Percentiles rank a stretch among this genome's conserved stretches.
Conservation (phyloP, 2,329 filamentous ascomycete genomes). For the Pseudofabraea citricarpa region DNA sequence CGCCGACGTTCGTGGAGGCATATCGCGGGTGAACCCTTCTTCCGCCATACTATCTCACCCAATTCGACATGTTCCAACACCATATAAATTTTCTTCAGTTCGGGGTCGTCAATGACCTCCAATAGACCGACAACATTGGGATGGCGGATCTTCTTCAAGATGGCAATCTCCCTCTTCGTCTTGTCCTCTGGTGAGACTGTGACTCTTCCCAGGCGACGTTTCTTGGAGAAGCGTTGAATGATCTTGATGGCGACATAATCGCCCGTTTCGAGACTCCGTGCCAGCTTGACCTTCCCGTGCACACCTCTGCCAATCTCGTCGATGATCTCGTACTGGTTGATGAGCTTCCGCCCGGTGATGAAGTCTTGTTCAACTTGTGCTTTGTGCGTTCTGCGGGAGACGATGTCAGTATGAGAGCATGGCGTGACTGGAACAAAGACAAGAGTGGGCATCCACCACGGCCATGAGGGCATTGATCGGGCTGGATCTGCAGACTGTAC, state of each 20-base stretch:
- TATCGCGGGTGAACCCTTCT: conserved; percentile 79
- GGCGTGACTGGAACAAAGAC: neutral
- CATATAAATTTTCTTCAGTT: conserved; percentile 96
- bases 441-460: neutral
- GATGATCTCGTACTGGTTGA: conserved; percentile 97
- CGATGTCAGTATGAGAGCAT: conserved; percentile 15
- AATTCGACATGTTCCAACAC: conserved; percentile 92
- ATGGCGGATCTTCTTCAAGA: conserved; percentile 95
- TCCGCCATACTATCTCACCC: conserved; percentile 92
- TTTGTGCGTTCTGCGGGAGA: conserved; percentile 66
- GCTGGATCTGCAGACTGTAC: neutral
- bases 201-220: conserved; percentile 82
- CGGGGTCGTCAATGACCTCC: conserved; percentile 96
- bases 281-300: conserved; percentile 96
- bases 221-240: conserved; percentile 92
- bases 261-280: conserved; percentile 69
- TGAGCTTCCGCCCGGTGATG: conserved; percentile 86
- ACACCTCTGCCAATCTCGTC: conserved; percentile 94
- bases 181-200: conserved; percentile 67
- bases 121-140: conserved; percentile 94
- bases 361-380: conserved; percentile 86
- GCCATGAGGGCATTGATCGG: neutral
- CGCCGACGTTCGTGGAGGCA: conserved; percentile 77
- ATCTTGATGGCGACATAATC: conserved; percentile 97
- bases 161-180: conserved; percentile 94